phyloP scores from a whole-genome alignment of 164 flowering plant species.

The Vitis vinifera region DNA sequence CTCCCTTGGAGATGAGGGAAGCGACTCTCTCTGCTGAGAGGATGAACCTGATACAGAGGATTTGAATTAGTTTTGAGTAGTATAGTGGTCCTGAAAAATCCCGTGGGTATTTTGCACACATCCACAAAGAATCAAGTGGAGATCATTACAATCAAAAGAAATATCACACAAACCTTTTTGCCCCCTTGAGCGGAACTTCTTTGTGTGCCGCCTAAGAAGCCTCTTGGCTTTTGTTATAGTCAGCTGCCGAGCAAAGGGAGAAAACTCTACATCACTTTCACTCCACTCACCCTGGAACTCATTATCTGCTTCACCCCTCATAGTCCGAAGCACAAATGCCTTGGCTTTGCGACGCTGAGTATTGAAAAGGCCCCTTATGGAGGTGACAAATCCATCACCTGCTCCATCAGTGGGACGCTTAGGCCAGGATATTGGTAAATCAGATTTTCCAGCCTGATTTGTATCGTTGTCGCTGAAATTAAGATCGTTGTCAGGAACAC shows the following conservation, averaged over 20 bases:
- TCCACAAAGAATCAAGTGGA: not conserved
- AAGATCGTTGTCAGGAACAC: slow-evolving; percentile 64
- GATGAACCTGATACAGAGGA: slow-evolving; percentile 48
- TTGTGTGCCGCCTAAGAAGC: slow-evolving; percentile 90
- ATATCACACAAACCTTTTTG: slow-evolving; percentile 62
- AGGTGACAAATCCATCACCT: slow-evolving; percentile 97
- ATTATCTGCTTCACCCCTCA: slow-evolving; percentile 93
- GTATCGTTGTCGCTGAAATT: slow-evolving; percentile 89
- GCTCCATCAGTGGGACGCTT: slow-evolving; percentile 89
- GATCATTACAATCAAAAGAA: not conserved
- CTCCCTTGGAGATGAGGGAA: slow-evolving; percentile 70
- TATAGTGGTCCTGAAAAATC: too few relatives aligned
- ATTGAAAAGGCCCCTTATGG: slow-evolving; percentile 86
- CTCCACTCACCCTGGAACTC: slow-evolving; percentile 93
- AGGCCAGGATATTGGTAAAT: slow-evolving; percentile 56
- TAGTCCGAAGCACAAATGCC: slow-evolving; percentile 88
- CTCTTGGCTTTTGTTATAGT: slow-evolving; percentile 90
- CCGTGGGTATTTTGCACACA: too few relatives aligned
- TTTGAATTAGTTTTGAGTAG: not conserved
- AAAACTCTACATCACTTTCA: slow-evolving; percentile 87
- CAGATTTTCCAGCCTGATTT: slow-evolving; percentile 55
- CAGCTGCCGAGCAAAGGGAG: slow-evolving; percentile 90
- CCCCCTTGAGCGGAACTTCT: slow-evolving; percentile 81
- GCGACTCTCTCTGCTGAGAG: slow-evolving; percentile 71
- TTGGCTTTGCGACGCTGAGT: slow-evolving; percentile 92